These are phyloP conservation scores for Tricholoma terreum DNA, from an alignment of 768 basidiomycete genomes.

Conservation along the genomic window DNA sequence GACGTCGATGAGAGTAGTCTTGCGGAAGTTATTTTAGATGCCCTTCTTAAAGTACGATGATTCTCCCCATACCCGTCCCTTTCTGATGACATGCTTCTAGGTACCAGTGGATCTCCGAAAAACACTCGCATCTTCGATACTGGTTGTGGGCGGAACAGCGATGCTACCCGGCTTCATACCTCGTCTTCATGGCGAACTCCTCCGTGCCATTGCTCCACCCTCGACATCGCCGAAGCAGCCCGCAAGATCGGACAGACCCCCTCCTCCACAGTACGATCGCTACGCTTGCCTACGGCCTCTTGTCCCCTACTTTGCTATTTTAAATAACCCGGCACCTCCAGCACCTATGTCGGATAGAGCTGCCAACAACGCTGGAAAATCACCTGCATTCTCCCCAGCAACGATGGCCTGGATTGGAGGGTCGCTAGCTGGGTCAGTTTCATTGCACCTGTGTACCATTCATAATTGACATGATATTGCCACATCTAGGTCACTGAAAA, in stretches of 20 bases:
- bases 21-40: constrained; percentile 76
- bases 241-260: constrained; percentile 34
- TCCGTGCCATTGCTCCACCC: constrained; percentile 54
- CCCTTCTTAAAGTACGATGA: constrained; percentile 66
- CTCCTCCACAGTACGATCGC: constrained; percentile 62
- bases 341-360: constrained; percentile 48
- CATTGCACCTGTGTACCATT: not conserved
- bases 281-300: constrained; percentile 74
- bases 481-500: constrained; percentile 69
- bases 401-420: constrained; percentile 92
- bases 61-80: not conserved
- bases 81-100: constrained; percentile 36
- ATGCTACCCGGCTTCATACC: constrained; percentile 93
- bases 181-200: constrained; percentile 76
- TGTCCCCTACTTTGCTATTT: constrained; percentile 68
- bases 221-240: constrained; percentile 28
- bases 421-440: constrained; percentile 80
- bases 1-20: constrained; percentile 86
- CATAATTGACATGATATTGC: constrained; percentile 4
- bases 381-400: constrained; percentile 83
- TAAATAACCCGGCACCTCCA: constrained; percentile 78
- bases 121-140: constrained; percentile 77
- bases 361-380: constrained; percentile 68
- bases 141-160: constrained; percentile 85
- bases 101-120: constrained; percentile 88